Evolutionary conservation across 1,284 basidiomycete species (phyloP), one percentile per base, ranked within the genome.

Genomic region (Papiliotrema flavescens): DNA sequence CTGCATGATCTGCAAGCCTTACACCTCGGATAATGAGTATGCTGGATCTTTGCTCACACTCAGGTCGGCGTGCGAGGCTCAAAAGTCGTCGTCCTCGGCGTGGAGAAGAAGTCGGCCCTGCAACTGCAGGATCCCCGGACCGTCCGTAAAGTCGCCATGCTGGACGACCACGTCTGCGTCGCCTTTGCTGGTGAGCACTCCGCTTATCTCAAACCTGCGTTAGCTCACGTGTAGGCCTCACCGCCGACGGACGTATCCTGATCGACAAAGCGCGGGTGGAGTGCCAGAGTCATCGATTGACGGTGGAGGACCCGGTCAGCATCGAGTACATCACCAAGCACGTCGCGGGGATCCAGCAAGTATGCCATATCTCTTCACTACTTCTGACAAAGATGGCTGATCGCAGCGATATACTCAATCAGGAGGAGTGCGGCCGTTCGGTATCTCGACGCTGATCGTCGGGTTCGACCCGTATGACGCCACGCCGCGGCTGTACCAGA

Each of bases 241-340:
- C 95, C 13, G 96, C 96, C 19, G 96, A 99, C 73, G 96, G 96
- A 47, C 87, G 96, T 63, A 92, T 98, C 52, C 81, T 99, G 46
- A 98, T 98, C 67, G 96, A 98, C 83, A 97, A 92, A 76, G 96
- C 96, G 19, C 85, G 96, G 55, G 85, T 93, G 75, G 95, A 99
- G 80, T 98, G 96, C 71, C 96, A 98, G 76, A 94, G 89, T 51
- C 94, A 98, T 79, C 87, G 96, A 28, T 79, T 99, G 56, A 98
- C 93, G 0, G 96, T 98, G 32, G 96, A 98, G 73, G 96, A 98
- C 74, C 95, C 96, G 19, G 94, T 97, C 39, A 94, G 90, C 2
- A 88, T 98, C 47, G 96, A 99, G 77, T 98, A 98, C 73, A 98
- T 99, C 66, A 98, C 96, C 23, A 85, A 96, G 73, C 89, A 97